A percentile compares a stretch with the other conserved stretches of the same genome.
These are phyloP conservation scores for Coprinellus micaceus DNA, from an alignment of 768 basidiomycete genomes.

Conservation along the genomic window DNA sequence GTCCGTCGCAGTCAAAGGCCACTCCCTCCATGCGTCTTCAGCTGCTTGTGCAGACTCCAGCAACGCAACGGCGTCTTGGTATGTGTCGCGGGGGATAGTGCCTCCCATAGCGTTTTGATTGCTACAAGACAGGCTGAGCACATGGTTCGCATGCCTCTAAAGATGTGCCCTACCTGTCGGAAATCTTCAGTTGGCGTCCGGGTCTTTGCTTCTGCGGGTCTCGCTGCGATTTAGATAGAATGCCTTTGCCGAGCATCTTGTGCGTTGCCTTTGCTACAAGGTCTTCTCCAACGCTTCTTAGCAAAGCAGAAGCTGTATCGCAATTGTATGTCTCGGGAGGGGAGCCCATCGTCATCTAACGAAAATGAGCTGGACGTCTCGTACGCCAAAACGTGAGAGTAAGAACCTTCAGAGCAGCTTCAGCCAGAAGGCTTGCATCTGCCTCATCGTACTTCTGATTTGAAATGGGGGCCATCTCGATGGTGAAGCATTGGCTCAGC, in stretches of 20 bases:
- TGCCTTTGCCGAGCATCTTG: slow-evolving; percentile 58
- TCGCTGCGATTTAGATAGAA: slow-evolving; percentile 63
- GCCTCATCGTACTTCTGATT: slow-evolving; percentile 21
- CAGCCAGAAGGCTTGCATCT: slow-evolving; percentile 52
- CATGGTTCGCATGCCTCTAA: background rate
- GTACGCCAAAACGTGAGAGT: background rate
- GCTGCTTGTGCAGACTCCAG: slow-evolving; percentile 55
- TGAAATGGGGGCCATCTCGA: slow-evolving; percentile 37
- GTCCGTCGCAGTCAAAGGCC: slow-evolving; percentile 76
- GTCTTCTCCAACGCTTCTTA: slow-evolving; percentile 55
- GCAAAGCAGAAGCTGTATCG: slow-evolving; percentile 51
- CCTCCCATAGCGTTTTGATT: slow-evolving; percentile 70
- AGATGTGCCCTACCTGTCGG: slow-evolving; percentile 49
- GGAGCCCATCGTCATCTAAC: slow-evolving; percentile 76
- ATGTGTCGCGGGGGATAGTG: slow-evolving; percentile 56
- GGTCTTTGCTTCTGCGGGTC: slow-evolving; percentile 63
- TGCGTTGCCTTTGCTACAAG: slow-evolving; percentile 53
- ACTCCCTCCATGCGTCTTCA: slow-evolving; percentile 61
- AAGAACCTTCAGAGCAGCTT: slow-evolving; percentile 67
- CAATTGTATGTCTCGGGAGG: slow-evolving; percentile 66
- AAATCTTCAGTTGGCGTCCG: slow-evolving; percentile 73
- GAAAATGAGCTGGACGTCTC: background rate
- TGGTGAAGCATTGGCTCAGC: slow-evolving; percentile 52
- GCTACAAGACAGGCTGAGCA: slow-evolving; percentile 28
- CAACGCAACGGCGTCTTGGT: slow-evolving; percentile 61